Evolutionary conservation across 2,329 filamentous ascomycete species (phyloP).

Genomic region (Chrysosphaeria jannelii): DNA sequence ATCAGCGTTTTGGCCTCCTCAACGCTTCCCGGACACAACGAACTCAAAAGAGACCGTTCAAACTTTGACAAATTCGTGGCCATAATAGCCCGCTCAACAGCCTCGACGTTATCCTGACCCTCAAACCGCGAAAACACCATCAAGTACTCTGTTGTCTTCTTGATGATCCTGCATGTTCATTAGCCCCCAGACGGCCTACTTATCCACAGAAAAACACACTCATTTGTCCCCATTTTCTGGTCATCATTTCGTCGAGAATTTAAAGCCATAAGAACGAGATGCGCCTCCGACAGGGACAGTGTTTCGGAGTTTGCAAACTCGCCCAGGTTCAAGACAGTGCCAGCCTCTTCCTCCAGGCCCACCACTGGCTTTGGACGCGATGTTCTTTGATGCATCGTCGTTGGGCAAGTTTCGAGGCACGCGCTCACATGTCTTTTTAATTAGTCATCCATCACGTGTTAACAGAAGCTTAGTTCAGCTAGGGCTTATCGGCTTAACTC

Average conservation of each 20-base stretch:
- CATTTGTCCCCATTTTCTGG: constrained; percentile 57
- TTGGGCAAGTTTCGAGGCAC: neutral
- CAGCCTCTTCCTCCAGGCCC: constrained; percentile 67
- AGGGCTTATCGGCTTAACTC: too few relatives aligned
- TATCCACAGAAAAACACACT: too few relatives aligned
- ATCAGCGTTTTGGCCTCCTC: constrained; percentile 95
- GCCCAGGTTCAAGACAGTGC: constrained; percentile 53
- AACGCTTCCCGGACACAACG: constrained; percentile 67
- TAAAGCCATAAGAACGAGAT: constrained; percentile 73
- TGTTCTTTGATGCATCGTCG: constrained; percentile 14
- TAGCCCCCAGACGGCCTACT: too few relatives aligned
- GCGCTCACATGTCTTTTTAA: neutral
- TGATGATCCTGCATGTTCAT: constrained; percentile 32
- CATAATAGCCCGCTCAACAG: constrained; percentile 66
- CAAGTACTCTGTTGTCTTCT: constrained; percentile 73
- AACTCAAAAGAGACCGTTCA: constrained; percentile 76
- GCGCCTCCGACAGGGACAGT: constrained; percentile 71
- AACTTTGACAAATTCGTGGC: constrained; percentile 62
- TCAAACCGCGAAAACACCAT: constrained; percentile 91
- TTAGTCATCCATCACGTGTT: neutral
- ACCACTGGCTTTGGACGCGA: constrained; percentile 37
- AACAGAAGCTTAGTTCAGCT: too few relatives aligned
- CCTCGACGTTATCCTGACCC: constrained; percentile 76
- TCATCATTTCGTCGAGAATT: too few relatives aligned
- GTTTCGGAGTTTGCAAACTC: constrained; percentile 84